A percentile compares a stretch with the other conserved stretches of the same genome.
These are phyloP conservation scores for Pseudomicrostroma phylloplanum DNA, from an alignment of 1,284 basidiomycete genomes.

Conservation along the genomic window DNA sequence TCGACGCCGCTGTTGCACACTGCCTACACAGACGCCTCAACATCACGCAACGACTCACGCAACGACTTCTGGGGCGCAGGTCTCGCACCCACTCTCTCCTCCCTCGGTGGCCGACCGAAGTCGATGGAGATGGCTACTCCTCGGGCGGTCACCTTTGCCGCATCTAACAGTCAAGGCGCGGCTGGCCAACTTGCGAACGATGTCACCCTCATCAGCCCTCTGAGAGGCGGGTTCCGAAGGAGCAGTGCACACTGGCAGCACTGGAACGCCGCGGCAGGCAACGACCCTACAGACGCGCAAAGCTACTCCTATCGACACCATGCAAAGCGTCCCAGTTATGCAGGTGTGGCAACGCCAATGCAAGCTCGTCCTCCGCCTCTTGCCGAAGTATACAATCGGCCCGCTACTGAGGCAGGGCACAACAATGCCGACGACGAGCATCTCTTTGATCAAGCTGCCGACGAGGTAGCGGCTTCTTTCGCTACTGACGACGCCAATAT, in stretches of 20 bases:
- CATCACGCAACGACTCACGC: too few species aligned
- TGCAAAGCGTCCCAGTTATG: too few species aligned
- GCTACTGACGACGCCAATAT: neutral
- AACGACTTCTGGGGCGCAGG: too few species aligned
- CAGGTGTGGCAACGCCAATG: too few species aligned
- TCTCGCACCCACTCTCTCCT: neutral
- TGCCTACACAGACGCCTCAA: too few species aligned
- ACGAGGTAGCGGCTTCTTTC: neutral
- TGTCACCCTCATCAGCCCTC: slow-evolving; percentile 1
- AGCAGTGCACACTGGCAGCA: neutral
- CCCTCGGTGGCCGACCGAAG: neutral
- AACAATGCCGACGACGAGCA: neutral
- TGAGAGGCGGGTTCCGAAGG: neutral
- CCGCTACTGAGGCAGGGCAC: neutral
- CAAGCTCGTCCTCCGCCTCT: too few species aligned
- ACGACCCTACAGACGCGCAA: too few species aligned
- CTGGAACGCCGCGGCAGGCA: neutral
- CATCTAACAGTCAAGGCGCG: neutral
- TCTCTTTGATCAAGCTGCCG: neutral
- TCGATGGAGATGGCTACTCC: neutral
- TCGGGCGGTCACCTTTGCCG: neutral
- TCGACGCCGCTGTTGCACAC: too few species aligned
- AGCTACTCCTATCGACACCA: too few species aligned
- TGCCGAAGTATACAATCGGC: neutral
- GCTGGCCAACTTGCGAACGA: neutral